Conservation (phyloP, 2,329 filamentous ascomycete genomes). For the Colletotrichum gigasporum region DNA sequence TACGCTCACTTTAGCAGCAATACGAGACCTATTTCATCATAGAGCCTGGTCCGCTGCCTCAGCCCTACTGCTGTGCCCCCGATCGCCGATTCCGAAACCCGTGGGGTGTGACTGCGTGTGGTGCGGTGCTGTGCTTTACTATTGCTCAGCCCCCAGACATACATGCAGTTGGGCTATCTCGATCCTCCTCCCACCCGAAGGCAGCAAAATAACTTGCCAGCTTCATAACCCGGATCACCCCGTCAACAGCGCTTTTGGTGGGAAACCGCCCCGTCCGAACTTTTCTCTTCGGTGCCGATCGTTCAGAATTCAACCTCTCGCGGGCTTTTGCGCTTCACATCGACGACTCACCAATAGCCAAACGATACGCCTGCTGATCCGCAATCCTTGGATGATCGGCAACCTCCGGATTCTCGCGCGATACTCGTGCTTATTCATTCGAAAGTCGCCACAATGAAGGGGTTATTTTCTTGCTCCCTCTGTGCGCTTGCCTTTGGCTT, state of each 20-base stretch:
- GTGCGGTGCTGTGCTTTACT: slow-evolving; percentile 23
- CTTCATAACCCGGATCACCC: slow-evolving; percentile 10
- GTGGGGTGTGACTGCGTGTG: slow-evolving; percentile 28
- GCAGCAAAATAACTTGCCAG: slow-evolving; percentile 19
- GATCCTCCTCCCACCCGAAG: slow-evolving; percentile 13
- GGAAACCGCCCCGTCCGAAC: not conserved
- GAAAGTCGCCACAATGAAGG: slow-evolving; percentile 2
- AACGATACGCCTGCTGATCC: slow-evolving; percentile 1
- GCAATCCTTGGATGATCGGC: slow-evolving; percentile 10
- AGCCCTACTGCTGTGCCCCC: slow-evolving; percentile 27
- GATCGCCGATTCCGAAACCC: slow-evolving; percentile 9
- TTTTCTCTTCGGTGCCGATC: not conserved
- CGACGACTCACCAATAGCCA: not conserved
- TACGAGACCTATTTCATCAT: not conserved
- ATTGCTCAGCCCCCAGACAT: slow-evolving; percentile 25
- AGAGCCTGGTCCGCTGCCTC: not conserved
- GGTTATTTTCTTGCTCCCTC: not conserved
- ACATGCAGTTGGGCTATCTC: slow-evolving; percentile 23
- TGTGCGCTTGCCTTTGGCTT: slow-evolving; percentile 12
- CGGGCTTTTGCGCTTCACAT: not conserved
- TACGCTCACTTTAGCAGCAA: not conserved
- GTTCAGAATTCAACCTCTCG: not conserved
- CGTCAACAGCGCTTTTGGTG: not conserved
- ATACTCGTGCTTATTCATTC: not conserved
- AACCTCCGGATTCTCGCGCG: not conserved